These are phyloP conservation scores for Citrus maxima DNA, from an alignment of 345 rosid species.

Conservation along the genomic window DNA sequence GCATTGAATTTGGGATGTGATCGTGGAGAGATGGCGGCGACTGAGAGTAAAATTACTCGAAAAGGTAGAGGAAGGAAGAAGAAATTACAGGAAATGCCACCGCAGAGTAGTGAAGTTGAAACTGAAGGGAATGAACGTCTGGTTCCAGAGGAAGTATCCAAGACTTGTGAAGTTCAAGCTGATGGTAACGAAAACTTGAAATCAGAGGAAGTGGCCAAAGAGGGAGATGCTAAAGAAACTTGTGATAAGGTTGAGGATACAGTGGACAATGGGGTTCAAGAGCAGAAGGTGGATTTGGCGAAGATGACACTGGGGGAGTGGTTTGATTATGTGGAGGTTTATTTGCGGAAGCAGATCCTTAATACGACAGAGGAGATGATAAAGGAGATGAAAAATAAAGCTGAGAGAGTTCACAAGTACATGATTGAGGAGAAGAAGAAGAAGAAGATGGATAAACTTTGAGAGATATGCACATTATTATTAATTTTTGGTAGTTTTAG, in stretches of 20 bases:
- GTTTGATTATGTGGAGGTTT: conserved; percentile 55
- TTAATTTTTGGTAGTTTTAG: background rate
- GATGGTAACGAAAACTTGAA: background rate
- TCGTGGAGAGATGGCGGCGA: background rate
- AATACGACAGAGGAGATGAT: conserved; percentile 63
- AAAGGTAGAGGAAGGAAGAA: background rate
- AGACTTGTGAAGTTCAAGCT: background rate
- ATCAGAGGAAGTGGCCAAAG: background rate
- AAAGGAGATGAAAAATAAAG: conserved; percentile 49
- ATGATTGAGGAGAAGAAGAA: conserved; percentile 50
- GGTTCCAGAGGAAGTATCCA: background rate
- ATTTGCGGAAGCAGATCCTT: conserved; percentile 46
- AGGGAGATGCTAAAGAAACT: conserved; percentile 11
- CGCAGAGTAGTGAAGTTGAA: background rate
- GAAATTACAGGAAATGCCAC: background rate
- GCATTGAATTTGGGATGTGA: background rate
- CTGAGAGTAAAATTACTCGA: background rate
- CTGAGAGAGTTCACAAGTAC: conserved; percentile 39
- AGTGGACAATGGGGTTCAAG: background rate
- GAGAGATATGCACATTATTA: background rate
- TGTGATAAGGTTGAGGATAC: background rate
- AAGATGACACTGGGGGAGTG: conserved; percentile 60
- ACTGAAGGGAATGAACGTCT: background rate
- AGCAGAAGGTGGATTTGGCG: conserved; percentile 30
- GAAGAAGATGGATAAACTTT: conserved; percentile 14